These are phyloP conservation scores for Tetradesmus obliquus DNA, from an alignment of 139 green algal genomes.

Conservation along the genomic window DNA sequence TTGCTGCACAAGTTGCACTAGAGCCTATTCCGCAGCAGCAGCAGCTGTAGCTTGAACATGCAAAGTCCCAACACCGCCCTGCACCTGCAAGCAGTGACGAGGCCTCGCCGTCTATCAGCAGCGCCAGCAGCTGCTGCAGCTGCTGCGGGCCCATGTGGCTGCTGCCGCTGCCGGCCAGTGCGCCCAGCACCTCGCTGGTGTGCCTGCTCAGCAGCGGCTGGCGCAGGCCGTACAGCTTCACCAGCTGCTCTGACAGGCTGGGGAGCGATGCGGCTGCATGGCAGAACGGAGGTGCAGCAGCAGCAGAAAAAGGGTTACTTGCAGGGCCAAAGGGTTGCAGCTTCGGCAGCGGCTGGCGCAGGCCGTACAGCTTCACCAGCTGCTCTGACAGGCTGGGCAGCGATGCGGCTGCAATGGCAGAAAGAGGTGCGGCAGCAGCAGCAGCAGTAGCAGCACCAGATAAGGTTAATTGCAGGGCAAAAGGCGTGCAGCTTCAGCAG, in stretches of 20 bases:
- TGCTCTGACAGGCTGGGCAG: constrained; percentile 54
- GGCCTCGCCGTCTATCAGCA: constrained; percentile 43
- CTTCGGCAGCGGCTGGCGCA: constrained; percentile 82
- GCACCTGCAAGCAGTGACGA: constrained; percentile 33
- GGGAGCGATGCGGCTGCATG: constrained; percentile 28
- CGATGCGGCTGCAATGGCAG: neutral
- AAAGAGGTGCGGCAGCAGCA: neutral
- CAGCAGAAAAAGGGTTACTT: neutral
- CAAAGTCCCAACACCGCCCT: neutral
- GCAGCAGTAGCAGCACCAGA: no score
- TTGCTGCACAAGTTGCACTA: no score
- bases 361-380: constrained; percentile 76
- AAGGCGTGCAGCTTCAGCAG: constrained; percentile 62
- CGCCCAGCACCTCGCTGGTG: constrained; percentile 65
- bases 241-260: constrained; percentile 56
- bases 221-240: constrained; percentile 77
- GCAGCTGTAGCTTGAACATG: neutral
- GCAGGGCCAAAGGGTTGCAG: neutral
- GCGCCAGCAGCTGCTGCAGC: constrained; percentile 70
- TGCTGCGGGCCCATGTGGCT: constrained; percentile 53
- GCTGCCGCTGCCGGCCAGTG: constrained; percentile 46
- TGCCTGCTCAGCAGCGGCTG: constrained; percentile 84
- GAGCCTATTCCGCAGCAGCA: neutral
- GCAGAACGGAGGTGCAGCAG: neutral
- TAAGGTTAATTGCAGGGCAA: neutral